Evolutionary conservation across 345 rosid genomes (phyloP), one percentile per base, ranked within the genome.

Genomic region (Erodium maritimum): DNA sequence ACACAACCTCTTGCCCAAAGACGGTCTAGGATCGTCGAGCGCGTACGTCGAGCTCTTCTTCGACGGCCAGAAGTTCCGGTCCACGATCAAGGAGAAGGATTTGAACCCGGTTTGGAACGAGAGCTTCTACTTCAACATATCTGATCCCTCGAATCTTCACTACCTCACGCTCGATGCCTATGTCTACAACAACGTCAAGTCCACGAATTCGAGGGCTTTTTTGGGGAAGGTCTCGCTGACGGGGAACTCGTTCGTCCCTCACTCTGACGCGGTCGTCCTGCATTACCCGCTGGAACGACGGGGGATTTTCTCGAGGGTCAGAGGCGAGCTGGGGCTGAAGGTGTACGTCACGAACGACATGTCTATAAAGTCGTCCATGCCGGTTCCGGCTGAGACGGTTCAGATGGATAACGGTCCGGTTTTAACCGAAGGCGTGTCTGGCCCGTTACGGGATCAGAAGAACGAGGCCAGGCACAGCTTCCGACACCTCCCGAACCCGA

Each of bases 91-190:
- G 73, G 95, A 93, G 45, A 80, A 80, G 71, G 96, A 87, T 74
- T 84, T 89, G 54, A 85, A 74, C 73, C 99, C 99, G 1, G 86
- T 93, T 57, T 93, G 99, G 99, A 83, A 89, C 29, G 99, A 89
- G 85, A 85, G 94, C 72, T 86, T 89, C 80, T 87, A 79, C 81
- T 93, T 93, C 83, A 89, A 93, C 75, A 83, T 93, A 33, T 69
- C 95, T 20, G 91, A 93, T 61, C 88, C 95, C 56, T 72, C 95
- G 63, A 83, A 79, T 60, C 89, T 93, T 51, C 89, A 79, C 34
- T 75, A 85, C 63, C 87, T 83, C n/a, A 71, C 77, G 7, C 90
- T 89, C 59, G 99, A 89, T 34, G 94, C 80, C 45, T 80, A 75
- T 54, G 74, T 85, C 66, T 82, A 85, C 63, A 84, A 81, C 63